Conservation (phyloP, 495 filamentous ascomycete genomes). For the Neurospora sp. region DNA sequence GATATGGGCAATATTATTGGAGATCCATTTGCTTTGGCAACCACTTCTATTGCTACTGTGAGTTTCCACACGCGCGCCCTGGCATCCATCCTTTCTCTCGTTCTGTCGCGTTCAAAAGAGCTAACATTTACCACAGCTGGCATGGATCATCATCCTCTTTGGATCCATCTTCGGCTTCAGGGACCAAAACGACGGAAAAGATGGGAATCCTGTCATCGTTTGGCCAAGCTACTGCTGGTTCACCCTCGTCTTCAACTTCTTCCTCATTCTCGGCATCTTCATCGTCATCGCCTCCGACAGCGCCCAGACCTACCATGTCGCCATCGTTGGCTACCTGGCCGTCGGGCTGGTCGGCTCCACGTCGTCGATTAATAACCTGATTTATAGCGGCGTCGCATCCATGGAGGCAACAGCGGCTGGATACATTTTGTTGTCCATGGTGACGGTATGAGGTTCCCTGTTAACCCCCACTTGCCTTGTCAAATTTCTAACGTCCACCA, state of each 20-base stretch:
- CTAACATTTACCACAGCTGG: conserved; percentile 51
- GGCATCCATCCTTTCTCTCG: too few species aligned
- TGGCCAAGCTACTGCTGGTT: conserved; percentile 92
- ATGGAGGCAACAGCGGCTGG: conserved; percentile 85
- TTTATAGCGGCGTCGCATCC: conserved; percentile 60
- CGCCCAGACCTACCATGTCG: conserved; percentile 78
- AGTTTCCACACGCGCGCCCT: conserved; percentile 24
- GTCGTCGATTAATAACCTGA: conserved; percentile 67
- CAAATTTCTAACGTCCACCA: conserved; percentile 27
- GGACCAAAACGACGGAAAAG: neutral
- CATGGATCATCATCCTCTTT: conserved; percentile 89
- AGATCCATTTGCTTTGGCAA: conserved; percentile 93
- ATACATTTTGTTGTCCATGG: conserved; percentile 91
- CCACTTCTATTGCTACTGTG: conserved; percentile 84
- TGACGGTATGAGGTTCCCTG: conserved; percentile 56
- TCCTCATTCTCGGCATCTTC: conserved; percentile 66
- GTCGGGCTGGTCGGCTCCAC: conserved; percentile 75
- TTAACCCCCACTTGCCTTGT: neutral
- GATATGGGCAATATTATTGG: conserved; percentile 82
- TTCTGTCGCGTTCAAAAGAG: neutral
- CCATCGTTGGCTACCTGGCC: conserved; percentile 79
- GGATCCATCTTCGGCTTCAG: conserved; percentile 65
- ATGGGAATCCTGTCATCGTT: conserved; percentile 7
- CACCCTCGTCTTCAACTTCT: conserved; percentile 74
- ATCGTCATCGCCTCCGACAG: conserved; percentile 73